Conservation (phyloP, 768 basidiomycete species). For the Coprinopsis cinerea region DNA sequence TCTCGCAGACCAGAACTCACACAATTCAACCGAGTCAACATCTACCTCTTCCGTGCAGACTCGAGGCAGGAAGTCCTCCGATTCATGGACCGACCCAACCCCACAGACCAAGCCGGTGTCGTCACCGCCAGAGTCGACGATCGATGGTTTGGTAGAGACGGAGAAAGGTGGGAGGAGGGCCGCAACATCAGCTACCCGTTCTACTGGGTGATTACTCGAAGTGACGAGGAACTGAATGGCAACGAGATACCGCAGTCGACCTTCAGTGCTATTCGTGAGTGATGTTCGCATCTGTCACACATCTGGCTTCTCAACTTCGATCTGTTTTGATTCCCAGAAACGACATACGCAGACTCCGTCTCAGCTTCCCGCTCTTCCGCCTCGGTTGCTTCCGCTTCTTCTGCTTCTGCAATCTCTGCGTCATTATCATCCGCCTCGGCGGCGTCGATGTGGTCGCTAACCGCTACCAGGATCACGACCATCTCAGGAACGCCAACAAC, state of each 20-base stretch:
- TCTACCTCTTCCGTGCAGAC: conserved; percentile 76
- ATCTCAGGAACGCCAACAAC: conserved; percentile 40
- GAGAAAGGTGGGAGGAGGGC: conserved; percentile 39
- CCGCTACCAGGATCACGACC: conserved; percentile 29
- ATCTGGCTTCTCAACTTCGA: background rate
- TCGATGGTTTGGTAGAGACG: conserved; percentile 61
- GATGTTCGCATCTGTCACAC: background rate
- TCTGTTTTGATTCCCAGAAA: conserved; percentile 1
- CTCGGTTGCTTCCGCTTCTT: conserved; percentile 28
- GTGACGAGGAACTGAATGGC: conserved; percentile 48
- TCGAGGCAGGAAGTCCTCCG: conserved; percentile 44
- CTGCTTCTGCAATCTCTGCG: conserved; percentile 24
- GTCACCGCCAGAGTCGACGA: conserved; percentile 60
- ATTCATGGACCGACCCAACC: conserved; percentile 35
- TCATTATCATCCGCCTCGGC: conserved; percentile 30
- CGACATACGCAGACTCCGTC: conserved; percentile 38
- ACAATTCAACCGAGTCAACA: conserved; percentile 59
- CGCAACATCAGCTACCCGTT: conserved; percentile 57
- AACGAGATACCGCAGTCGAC: conserved; percentile 61
- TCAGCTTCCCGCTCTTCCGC: conserved; percentile 48
- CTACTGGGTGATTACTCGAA: conserved; percentile 73
- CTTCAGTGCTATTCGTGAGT: conserved; percentile 75
- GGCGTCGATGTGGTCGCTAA: conserved; percentile 31
- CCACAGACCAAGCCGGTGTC: conserved; percentile 49
- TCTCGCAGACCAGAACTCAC: conserved; percentile 60